phyloP scores from a whole-genome alignment of 1,284 basidiomycete species.

The Retiboletus flavoniger region DNA sequence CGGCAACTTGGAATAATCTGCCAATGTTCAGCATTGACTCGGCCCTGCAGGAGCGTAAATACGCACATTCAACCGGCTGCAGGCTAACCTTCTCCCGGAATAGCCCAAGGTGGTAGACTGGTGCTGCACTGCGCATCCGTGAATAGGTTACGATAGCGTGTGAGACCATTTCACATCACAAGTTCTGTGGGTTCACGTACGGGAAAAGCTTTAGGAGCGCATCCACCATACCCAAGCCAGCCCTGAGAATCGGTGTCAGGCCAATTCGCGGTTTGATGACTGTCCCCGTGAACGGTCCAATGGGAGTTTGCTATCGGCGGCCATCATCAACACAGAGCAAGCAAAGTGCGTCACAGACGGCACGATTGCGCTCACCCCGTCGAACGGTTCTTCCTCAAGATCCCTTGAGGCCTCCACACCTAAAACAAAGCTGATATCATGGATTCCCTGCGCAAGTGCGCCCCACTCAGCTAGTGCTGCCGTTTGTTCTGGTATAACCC shows the following conservation, averaged over 20 bases:
- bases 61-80: constrained; percentile 88
- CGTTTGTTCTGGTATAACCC: constrained; percentile 12
- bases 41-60: constrained; percentile 1
- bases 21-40: constrained; percentile 6
- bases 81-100: constrained; percentile 88
- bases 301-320: constrained; percentile 56
- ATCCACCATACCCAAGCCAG: constrained; percentile 93
- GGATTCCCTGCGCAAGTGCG: constrained; percentile 48
- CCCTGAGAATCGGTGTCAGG: constrained; percentile 87
- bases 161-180: constrained; percentile 1
- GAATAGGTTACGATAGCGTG: not conserved
- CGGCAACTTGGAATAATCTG: constrained; percentile 93
- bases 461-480: constrained; percentile 3
- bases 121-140: constrained; percentile 53
- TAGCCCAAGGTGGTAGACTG: constrained; percentile 88
- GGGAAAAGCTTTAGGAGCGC: constrained; percentile 81
- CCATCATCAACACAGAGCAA: constrained; percentile 1
- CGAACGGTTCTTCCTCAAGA: constrained; percentile 58
- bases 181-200: constrained; percentile 39
- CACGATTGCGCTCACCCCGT: constrained; percentile 50
- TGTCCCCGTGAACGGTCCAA: constrained; percentile 65
- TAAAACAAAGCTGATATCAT: constrained; percentile 69
- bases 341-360: not conserved
- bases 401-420: constrained; percentile 74
- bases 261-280: constrained; percentile 75